Percentiles rank a stretch among this genome's conserved stretches.
These are phyloP conservation scores for Alternaria solani DNA, from an alignment of 2,329 filamentous ascomycete species.

Conservation along the genomic window DNA sequence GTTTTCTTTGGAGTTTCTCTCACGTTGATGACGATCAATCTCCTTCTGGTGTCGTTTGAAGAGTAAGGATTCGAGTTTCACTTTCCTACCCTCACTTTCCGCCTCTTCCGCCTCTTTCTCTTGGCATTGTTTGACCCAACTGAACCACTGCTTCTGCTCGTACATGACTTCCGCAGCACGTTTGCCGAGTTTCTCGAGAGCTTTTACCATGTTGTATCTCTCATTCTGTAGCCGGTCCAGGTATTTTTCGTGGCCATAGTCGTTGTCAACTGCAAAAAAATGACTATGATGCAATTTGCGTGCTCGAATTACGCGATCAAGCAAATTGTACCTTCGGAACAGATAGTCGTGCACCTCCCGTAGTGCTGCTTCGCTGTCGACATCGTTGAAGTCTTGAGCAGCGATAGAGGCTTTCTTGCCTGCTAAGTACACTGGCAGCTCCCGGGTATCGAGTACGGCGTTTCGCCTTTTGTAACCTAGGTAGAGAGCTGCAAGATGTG, in stretches of 20 bases:
- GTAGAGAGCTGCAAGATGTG: conserved; percentile 48
- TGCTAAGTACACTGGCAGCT: conserved; percentile 51
- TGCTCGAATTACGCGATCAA: conserved; percentile 54
- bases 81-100: conserved; percentile 60
- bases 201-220: conserved; percentile 48
- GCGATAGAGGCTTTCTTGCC: conserved; percentile 48
- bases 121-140: conserved; percentile 58
- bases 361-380: conserved; percentile 51
- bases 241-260: conserved; percentile 56
- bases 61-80: conserved; percentile 57
- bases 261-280: conserved; percentile 54
- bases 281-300: conserved; percentile 54
- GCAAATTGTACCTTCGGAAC: conserved; percentile 48
- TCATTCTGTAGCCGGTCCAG: conserved; percentile 51
- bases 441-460: conserved; percentile 52
- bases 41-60: conserved; percentile 47
- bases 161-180: conserved; percentile 56
- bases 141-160: conserved; percentile 58
- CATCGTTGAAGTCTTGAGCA: conserved; percentile 52
- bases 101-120: conserved; percentile 56
- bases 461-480: conserved; percentile 61
- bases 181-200: conserved; percentile 55
- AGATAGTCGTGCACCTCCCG: conserved; percentile 54
- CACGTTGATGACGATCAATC: conserved; percentile 51
- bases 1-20: conserved; percentile 22